These are phyloP conservation scores for Trametes hirsuta DNA, from an alignment of 1,284 basidiomycete genomes.

Conservation along the genomic window DNA sequence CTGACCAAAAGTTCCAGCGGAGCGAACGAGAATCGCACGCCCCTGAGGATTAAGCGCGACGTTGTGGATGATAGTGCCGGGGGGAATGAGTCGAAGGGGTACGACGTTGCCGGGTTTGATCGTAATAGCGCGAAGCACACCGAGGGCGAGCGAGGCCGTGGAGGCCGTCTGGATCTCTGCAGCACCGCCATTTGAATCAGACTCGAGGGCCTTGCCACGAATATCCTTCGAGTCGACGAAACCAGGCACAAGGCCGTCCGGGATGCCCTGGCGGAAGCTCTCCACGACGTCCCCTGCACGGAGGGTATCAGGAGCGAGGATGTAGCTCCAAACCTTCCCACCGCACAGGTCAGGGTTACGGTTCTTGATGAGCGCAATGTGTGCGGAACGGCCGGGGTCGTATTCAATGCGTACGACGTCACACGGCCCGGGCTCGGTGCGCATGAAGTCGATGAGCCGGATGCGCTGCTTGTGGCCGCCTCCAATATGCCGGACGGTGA, in stretches of 20 bases:
- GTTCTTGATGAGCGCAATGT: constrained; percentile 87
- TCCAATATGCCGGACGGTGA: constrained; percentile 89
- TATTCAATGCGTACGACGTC: constrained; percentile 96
- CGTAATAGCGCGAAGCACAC: constrained; percentile 84
- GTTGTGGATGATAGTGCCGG: constrained; percentile 90
- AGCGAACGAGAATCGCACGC: constrained; percentile 83
- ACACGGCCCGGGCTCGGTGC: constrained; percentile 77
- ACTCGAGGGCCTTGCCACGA: constrained; percentile 54
- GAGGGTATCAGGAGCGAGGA: constrained; percentile 90
- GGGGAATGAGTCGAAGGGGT: constrained; percentile 88
- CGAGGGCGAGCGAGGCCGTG: constrained; percentile 74
- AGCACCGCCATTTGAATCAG: constrained; percentile 32
- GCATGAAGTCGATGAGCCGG: constrained; percentile 87
- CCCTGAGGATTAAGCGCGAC: constrained; percentile 80
- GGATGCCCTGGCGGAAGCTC: constrained; percentile 85
- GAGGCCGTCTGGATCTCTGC: constrained; percentile 39
- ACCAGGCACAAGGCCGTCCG: constrained; percentile 75
- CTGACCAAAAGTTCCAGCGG: constrained; percentile 87
- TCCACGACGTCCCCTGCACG: constrained; percentile 88
- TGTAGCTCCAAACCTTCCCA: constrained; percentile 75
- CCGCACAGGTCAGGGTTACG: constrained; percentile 53
- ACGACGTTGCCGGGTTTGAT: constrained; percentile 94
- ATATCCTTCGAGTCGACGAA: constrained; percentile 46
- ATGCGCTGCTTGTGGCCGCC: constrained; percentile 92
- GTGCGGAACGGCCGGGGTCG: constrained; percentile 92